These are phyloP conservation scores for Exophiala sideris DNA, from an alignment of 2,329 filamentous ascomycete genomes.

Conservation along the genomic window DNA sequence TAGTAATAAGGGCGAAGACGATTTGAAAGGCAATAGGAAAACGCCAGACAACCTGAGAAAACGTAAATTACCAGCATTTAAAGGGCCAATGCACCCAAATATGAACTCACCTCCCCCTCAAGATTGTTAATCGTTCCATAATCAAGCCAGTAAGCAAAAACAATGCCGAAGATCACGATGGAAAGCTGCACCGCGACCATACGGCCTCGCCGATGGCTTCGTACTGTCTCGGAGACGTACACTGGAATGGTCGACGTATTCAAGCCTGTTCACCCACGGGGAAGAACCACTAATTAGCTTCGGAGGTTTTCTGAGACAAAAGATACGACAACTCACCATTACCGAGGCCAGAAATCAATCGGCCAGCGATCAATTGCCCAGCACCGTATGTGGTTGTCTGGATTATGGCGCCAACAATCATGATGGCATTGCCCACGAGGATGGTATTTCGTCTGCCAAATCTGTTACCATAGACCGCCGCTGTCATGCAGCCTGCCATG, in stretches of 20 bases:
- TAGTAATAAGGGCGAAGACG: constrained; percentile 43
- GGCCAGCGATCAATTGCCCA: constrained; percentile 11
- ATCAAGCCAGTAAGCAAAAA: constrained; percentile 15
- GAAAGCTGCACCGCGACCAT: constrained; percentile 17
- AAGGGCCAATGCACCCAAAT: background rate
- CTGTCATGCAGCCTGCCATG: constrained; percentile 32
- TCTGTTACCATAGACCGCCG: background rate
- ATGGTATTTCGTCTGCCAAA: constrained; percentile 34
- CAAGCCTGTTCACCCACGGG: constrained; percentile 7
- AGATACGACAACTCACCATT: constrained; percentile 4
- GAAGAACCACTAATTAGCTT: background rate
- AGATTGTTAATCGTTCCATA: constrained; percentile 1
- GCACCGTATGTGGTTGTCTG: background rate
- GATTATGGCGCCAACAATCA: constrained; percentile 37
- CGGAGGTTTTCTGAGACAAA: background rate
- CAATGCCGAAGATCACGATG: constrained; percentile 12
- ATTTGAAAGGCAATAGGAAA: constrained; percentile 21
- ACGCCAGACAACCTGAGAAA: constrained; percentile 13
- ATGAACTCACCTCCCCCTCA: constrained; percentile 2
- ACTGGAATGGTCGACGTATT: constrained; percentile 19
- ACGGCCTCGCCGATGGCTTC: constrained; percentile 7
- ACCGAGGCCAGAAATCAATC: constrained; percentile 5
- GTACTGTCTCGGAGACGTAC: constrained; percentile 14
- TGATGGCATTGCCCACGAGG: constrained; percentile 56
- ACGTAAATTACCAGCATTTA: background rate